phyloP scores from a whole-genome alignment of 83 land plant genomes.

The Larix sibirica region DNA sequence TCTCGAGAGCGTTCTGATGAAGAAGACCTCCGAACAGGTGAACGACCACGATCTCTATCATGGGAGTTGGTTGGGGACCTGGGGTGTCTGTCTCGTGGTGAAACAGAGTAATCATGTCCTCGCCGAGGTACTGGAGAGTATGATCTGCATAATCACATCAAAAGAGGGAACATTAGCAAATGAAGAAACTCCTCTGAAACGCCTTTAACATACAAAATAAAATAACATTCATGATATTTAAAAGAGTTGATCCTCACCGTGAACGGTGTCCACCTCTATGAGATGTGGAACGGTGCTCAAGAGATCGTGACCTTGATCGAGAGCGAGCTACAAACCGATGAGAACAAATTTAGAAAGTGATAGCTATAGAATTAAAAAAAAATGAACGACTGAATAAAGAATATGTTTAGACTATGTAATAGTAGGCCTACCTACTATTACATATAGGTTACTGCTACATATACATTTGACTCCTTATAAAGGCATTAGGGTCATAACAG shows the following conservation, averaged over 20 bases:
- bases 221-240: not conserved
- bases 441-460: too few relatives aligned
- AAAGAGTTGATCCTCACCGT: not conserved
- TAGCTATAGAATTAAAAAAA: not conserved
- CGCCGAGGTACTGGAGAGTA: conserved; percentile 8
- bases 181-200: not conserved
- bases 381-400: not conserved
- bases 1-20: conserved; percentile 8
- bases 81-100: not conserved
- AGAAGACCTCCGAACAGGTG: conserved; percentile 3
- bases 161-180: not conserved
- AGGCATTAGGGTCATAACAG: too few relatives aligned
- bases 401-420: not conserved
- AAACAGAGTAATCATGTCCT: not conserved
- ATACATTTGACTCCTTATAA: too few relatives aligned
- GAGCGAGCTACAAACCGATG: not conserved
- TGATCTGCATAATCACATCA: not conserved
- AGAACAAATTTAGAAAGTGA: too few relatives aligned
- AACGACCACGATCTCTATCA: not conserved
- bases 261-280: conserved; percentile 8
- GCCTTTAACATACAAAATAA: too few relatives aligned
- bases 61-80: not conserved
- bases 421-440: too few relatives aligned
- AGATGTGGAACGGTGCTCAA: conserved; percentile 5
- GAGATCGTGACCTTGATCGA: conserved; percentile 17